phyloP scores from a whole-genome alignment of 148 eudicot genomes.

The Arbutus unedo region DNA sequence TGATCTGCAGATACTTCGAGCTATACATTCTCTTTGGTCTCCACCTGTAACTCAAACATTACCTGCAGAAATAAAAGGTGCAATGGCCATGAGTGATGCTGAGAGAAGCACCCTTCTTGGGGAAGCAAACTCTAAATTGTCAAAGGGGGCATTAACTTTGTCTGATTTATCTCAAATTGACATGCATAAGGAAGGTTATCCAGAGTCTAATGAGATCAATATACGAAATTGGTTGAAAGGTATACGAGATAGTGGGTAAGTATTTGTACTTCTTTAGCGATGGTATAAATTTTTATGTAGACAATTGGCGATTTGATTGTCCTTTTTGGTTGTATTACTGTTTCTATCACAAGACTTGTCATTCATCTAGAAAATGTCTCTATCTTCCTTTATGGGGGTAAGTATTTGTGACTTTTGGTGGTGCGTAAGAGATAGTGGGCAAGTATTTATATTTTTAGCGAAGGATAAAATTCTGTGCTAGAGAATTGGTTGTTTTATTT shows the following conservation, averaged over 20 bases:
- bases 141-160: conserved; percentile 60
- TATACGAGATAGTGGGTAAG: conserved; percentile 96
- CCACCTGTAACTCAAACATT: conserved; percentile 68
- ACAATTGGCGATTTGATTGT: neutral
- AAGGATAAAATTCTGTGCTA: neutral
- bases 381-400: neutral
- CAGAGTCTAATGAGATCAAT: conserved; percentile 75
- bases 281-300: conserved; percentile 1
- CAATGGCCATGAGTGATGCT: conserved; percentile 77
- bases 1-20: conserved; percentile 76
- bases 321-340: neutral
- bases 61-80: conserved; percentile 87
- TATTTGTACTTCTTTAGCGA: neutral
- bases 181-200: conserved; percentile 57
- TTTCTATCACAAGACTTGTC: conserved; percentile 1
- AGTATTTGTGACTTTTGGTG: neutral
- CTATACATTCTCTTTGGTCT: conserved; percentile 96
- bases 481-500: neutral
- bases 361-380: conserved; percentile 2
- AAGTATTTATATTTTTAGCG: neutral
- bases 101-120: conserved; percentile 82
- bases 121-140: conserved; percentile 63
- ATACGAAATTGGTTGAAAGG: conserved; percentile 94
- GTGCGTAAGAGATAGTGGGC: neutral
- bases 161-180: conserved; percentile 66